phyloP scores from a whole-genome alignment of 2,329 filamentous ascomycete species.

The Cyanodermella asteris region DNA sequence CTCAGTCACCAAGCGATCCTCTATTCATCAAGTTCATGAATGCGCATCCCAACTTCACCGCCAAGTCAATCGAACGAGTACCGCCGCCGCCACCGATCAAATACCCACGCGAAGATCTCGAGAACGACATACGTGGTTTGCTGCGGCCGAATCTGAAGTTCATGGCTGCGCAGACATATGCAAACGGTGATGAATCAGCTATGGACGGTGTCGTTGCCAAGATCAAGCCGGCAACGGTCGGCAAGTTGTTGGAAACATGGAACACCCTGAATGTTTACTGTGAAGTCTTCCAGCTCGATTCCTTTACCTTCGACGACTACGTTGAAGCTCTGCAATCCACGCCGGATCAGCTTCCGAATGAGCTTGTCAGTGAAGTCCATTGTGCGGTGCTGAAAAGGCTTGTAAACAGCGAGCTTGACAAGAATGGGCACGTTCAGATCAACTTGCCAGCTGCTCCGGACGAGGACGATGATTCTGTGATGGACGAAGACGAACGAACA shows the following conservation, averaged over 20 bases:
- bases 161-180: slow-evolving; percentile 42
- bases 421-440: slow-evolving; percentile 57
- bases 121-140: slow-evolving; percentile 45
- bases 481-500: slow-evolving; percentile 30
- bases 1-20: slow-evolving; percentile 7
- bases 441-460: slow-evolving; percentile 52
- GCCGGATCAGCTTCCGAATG: slow-evolving; percentile 51
- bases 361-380: slow-evolving; percentile 76
- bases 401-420: slow-evolving; percentile 48
- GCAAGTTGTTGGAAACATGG: slow-evolving; percentile 73
- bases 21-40: slow-evolving; percentile 9
- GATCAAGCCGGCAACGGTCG: too few species aligned
- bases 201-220: slow-evolving; percentile 51
- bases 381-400: slow-evolving; percentile 77
- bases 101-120: slow-evolving; percentile 87
- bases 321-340: slow-evolving; percentile 66
- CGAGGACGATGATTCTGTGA: slow-evolving; percentile 39
- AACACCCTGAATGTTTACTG: slow-evolving; percentile 97
- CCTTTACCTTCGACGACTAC: slow-evolving; percentile 94
- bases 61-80: slow-evolving; percentile 17
- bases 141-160: slow-evolving; percentile 59
- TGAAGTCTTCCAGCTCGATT: slow-evolving; percentile 81
- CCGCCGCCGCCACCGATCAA: slow-evolving; percentile 57
- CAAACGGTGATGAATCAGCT: slow-evolving; percentile 12
- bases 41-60: slow-evolving; percentile 7